Percentiles rank a stretch among this genome's conserved stretches.
Conservation (phyloP, 2,329 filamentous ascomycete species). For the Diplocarpon mali region DNA sequence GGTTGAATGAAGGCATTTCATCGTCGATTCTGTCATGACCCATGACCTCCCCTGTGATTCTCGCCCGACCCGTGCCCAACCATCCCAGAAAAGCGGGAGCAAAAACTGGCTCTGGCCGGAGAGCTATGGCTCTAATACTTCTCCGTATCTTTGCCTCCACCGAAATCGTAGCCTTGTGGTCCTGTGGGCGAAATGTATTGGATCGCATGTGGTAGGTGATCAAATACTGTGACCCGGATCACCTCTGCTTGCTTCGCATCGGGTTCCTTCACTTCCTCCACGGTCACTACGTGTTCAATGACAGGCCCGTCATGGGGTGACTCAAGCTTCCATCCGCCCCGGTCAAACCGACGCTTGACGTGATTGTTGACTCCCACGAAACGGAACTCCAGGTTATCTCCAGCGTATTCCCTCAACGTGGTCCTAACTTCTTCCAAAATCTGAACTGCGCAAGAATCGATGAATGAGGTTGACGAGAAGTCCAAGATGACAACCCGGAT, state of each 20-base stretch:
- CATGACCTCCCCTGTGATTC: no score
- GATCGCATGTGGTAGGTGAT: conserved; percentile 11
- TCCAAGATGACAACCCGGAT: conserved; percentile 15
- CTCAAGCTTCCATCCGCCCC: conserved; percentile 10
- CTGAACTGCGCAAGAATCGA: conserved; percentile 13
- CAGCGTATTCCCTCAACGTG: conserved; percentile 9
- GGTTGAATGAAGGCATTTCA: no score
- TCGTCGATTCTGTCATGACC: no score
- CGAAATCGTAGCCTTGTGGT: conserved; percentile 1
- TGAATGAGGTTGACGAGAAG: conserved; percentile 11
- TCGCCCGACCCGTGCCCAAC: no score
- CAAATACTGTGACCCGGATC: conserved; percentile 9
- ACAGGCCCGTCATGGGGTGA: conserved; percentile 7
- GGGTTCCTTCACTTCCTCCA: background rate
- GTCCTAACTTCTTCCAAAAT: conserved; percentile 10
- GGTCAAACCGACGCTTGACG: conserved; percentile 11
- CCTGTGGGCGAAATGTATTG: background rate
- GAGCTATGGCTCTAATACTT: background rate
- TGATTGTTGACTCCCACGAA: conserved; percentile 14
- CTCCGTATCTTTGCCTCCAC: background rate
- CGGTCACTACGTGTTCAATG: background rate
- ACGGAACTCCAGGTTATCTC: conserved; percentile 12
- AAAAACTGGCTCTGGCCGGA: no score
- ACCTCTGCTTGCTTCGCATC: background rate
- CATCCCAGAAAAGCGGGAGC: no score